A percentile compares a stretch with the other conserved stretches of the same genome.
phyloP scores from a whole-genome alignment of 192 early-diverging fungal genomes.

The Coemansia guatemalensis region DNA sequence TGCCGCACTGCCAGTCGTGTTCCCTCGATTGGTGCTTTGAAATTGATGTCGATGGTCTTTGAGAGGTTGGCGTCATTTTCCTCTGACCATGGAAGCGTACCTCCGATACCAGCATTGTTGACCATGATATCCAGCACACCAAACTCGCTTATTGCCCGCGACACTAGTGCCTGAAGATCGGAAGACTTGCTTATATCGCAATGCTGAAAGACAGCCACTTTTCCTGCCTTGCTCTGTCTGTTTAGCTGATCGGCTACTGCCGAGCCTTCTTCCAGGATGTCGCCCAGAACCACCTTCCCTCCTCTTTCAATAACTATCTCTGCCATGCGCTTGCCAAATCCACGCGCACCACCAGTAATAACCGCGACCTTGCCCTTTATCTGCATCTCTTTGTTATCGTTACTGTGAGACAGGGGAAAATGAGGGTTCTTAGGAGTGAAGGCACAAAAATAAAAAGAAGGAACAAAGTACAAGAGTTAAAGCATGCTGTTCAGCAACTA shows the following conservation, averaged over 20 bases:
- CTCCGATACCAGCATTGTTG: slow-evolving; percentile 66
- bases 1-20: slow-evolving; percentile 69
- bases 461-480: not conserved
- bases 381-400: slow-evolving; percentile 15
- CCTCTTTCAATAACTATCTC: slow-evolving; percentile 59
- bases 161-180: slow-evolving; percentile 41
- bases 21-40: slow-evolving; percentile 72
- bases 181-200: slow-evolving; percentile 55
- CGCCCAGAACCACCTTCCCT: slow-evolving; percentile 63
- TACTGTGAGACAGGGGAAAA: not conserved
- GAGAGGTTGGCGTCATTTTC: slow-evolving; percentile 47
- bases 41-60: slow-evolving; percentile 69
- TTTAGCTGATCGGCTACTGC: slow-evolving; percentile 45
- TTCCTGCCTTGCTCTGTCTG: not conserved
- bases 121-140: slow-evolving; percentile 60
- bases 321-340: slow-evolving; percentile 66
- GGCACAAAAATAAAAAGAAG: not conserved
- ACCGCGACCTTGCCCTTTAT: slow-evolving; percentile 63
- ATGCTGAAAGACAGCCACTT: slow-evolving; percentile 42
- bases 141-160: slow-evolving; percentile 52
- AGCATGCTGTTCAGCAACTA: no score
- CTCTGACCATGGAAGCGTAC: slow-evolving; percentile 48
- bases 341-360: slow-evolving; percentile 69
- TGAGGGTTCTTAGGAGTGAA: not conserved
- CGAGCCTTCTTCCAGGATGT: slow-evolving; percentile 55